Evolutionary conservation across 495 filamentous ascomycete species (phyloP).

Genomic region (Saxophila tyrrhenica): DNA sequence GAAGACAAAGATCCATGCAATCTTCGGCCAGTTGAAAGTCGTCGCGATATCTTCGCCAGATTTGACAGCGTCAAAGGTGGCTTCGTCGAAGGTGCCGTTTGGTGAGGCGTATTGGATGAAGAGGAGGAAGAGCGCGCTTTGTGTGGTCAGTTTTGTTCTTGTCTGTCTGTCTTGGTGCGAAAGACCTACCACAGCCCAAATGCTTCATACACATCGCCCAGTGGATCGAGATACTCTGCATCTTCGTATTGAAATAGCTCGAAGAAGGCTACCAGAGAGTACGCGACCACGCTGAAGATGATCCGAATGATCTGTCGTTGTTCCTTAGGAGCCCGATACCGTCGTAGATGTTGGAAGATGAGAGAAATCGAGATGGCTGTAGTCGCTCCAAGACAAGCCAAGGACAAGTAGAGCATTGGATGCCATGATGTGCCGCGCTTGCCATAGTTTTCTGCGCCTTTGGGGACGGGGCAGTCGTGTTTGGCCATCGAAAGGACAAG

Average conservation of each 20-base stretch:
- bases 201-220: slow-evolving; percentile 12
- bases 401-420: slow-evolving; percentile 1
- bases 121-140: slow-evolving; percentile 8
- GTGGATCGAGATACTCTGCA: slow-evolving; percentile 7
- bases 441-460: slow-evolving; percentile 2
- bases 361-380: neutral
- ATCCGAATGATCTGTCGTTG: slow-evolving; percentile 15
- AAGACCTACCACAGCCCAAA: slow-evolving; percentile 5
- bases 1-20: slow-evolving; percentile 11
- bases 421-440: slow-evolving; percentile 4
- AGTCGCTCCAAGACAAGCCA: neutral
- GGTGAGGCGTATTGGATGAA: slow-evolving; percentile 10
- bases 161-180: neutral
- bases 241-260: slow-evolving; percentile 2
- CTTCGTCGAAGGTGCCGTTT: slow-evolving; percentile 7
- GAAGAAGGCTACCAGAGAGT: slow-evolving; percentile 6
- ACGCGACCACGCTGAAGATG: slow-evolving; percentile 5
- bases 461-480: slow-evolving; percentile 2
- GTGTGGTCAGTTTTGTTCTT: neutral
- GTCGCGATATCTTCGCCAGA: neutral
- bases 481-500: neutral
- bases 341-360: slow-evolving; percentile 7
- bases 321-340: slow-evolving; percentile 12
- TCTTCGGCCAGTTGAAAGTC: slow-evolving; percentile 5
- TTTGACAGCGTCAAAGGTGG: slow-evolving; percentile 2